Evolutionary conservation across 371 early-diverging fungal species (phyloP).

Genomic region (Mucor plumbeus): DNA sequence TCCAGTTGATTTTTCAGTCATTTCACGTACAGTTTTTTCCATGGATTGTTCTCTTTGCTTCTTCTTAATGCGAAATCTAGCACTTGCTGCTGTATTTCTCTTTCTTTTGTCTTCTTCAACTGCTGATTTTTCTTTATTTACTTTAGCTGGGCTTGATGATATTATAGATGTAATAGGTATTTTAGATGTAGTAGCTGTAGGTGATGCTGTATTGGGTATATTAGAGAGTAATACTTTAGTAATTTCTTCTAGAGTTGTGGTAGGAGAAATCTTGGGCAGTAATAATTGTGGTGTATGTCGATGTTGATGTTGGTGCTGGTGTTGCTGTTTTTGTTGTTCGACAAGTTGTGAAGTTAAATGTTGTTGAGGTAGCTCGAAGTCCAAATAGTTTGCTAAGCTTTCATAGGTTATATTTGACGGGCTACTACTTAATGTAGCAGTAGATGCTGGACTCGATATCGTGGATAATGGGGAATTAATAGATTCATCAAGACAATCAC

Average conservation of each 20-base stretch:
- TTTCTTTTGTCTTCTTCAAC: slow-evolving; percentile 83
- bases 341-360: slow-evolving; percentile 3
- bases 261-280: slow-evolving; percentile 24
- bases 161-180: background rate
- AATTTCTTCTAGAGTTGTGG: slow-evolving; percentile 20
- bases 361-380: slow-evolving; percentile 41
- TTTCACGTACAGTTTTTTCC: slow-evolving; percentile 78
- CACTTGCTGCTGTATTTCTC: slow-evolving; percentile 93
- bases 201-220: background rate
- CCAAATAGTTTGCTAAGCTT: slow-evolving; percentile 46
- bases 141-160: background rate
- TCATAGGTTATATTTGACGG: slow-evolving; percentile 39
- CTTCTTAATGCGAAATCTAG: slow-evolving; percentile 93
- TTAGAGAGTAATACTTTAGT: slow-evolving; percentile 14
- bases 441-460: background rate
- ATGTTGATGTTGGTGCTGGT: slow-evolving; percentile 23
- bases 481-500: slow-evolving; percentile 39
- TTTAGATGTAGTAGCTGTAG: background rate
- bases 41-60: slow-evolving; percentile 82
- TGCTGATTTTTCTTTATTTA: slow-evolving; percentile 9
- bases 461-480: background rate
- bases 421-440: background rate
- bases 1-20: slow-evolving; percentile 72
- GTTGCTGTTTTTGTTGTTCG: slow-evolving; percentile 27
- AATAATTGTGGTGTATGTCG: slow-evolving; percentile 15